Percentiles rank a stretch among this genome's conserved stretches.
These are phyloP conservation scores for Rhizophagus sp. DNA, from an alignment of 192 early-diverging fungal genomes.

Conservation along the genomic window DNA sequence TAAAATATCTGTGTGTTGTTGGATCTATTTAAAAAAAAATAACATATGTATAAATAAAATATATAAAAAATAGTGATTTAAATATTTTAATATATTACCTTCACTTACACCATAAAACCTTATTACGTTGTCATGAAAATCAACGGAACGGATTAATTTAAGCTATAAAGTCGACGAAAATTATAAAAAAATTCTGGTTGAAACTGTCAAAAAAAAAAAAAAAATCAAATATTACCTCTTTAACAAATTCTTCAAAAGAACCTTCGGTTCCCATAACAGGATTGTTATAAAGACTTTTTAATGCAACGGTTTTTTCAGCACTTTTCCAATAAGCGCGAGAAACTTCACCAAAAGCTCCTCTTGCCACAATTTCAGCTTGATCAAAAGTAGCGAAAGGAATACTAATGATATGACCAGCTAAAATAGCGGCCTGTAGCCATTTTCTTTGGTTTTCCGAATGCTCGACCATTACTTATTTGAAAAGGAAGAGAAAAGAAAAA, in stretches of 20 bases:
- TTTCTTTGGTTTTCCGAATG: neutral
- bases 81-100: neutral
- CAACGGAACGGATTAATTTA: slow-evolving; percentile 1
- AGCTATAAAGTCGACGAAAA: neutral
- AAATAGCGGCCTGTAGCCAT: neutral
- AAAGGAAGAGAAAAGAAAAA: too few species aligned
- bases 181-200: neutral
- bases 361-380: neutral
- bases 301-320: slow-evolving; percentile 11
- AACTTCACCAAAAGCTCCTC: slow-evolving; percentile 16
- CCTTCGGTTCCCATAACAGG: neutral
- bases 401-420: neutral
- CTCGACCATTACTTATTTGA: too few species aligned
- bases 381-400: neutral
- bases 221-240: neutral
- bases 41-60: neutral
- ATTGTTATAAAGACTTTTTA: slow-evolving; percentile 11
- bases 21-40: neutral
- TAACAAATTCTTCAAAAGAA: slow-evolving; percentile 8
- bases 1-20: slow-evolving; percentile 11
- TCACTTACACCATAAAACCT: slow-evolving; percentile 7
- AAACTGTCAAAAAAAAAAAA: neutral
- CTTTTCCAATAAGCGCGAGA: neutral
- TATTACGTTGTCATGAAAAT: slow-evolving; percentile 15
- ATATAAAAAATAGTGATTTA: neutral